Conservation (phyloP, 345 rosid species). For the Salix caprea region DNA sequence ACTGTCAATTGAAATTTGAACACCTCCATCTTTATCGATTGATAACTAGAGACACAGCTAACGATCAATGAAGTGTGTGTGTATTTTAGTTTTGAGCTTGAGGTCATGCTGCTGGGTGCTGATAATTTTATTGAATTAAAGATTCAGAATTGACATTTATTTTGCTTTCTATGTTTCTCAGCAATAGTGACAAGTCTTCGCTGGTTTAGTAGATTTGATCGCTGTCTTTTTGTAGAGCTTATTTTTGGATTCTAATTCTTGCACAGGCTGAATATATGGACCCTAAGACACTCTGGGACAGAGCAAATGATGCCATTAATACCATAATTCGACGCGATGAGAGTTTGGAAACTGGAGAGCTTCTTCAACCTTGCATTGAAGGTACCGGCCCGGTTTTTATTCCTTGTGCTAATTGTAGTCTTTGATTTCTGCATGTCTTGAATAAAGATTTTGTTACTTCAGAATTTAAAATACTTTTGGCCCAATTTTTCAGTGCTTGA, state of each 20-base stretch:
- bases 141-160: background rate
- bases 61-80: background rate
- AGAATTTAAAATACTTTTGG: background rate
- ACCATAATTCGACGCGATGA: slow-evolving; percentile 59
- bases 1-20: slow-evolving; percentile 5
- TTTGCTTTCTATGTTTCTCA: background rate
- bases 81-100: background rate
- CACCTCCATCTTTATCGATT: background rate
- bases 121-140: background rate
- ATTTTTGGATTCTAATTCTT: slow-evolving; percentile 10
- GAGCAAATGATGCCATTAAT: slow-evolving; percentile 62
- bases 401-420: slow-evolving; percentile 7
- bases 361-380: slow-evolving; percentile 73
- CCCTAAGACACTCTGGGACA: slow-evolving; percentile 48
- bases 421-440: background rate
- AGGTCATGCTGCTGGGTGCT: background rate
- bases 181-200: background rate
- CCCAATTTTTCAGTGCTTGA: background rate
- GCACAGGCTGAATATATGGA: slow-evolving; percentile 60
- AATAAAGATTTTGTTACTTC: background rate
- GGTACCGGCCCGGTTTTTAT: slow-evolving; percentile 32
- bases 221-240: slow-evolving; percentile 2
- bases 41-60: background rate
- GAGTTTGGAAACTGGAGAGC: slow-evolving; percentile 53
- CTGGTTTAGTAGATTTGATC: slow-evolving; percentile 7